Conservation (phyloP, 768 basidiomycete species). For the Suillus decipiens region DNA sequence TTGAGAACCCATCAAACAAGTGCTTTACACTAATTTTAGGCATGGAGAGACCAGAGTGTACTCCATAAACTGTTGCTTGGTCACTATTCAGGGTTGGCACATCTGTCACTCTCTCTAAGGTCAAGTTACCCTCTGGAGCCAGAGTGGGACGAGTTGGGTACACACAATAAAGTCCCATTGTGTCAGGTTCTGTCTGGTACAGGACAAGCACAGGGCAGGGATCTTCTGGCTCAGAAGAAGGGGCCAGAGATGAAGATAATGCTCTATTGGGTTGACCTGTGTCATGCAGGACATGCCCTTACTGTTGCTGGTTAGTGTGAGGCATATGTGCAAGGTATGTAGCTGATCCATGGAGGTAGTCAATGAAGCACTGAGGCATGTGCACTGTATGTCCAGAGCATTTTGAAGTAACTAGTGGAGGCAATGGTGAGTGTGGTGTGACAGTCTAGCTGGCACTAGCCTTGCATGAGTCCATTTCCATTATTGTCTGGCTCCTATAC, state of each 20-base stretch:
- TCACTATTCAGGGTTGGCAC: neutral
- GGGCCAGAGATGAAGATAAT: neutral
- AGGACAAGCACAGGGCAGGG: neutral
- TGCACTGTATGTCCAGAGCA: neutral
- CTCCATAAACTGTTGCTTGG: neutral
- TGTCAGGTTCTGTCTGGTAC: neutral
- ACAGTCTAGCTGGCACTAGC: no score
- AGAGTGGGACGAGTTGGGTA: slow-evolving; percentile 1
- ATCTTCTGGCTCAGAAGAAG: neutral
- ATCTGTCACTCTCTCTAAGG: slow-evolving; percentile 6
- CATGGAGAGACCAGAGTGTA: neutral
- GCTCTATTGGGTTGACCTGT: neutral
- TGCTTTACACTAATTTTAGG: neutral
- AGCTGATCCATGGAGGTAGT: neutral
- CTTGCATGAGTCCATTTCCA: no score
- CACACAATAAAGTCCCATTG: neutral
- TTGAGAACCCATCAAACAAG: slow-evolving; percentile 22
- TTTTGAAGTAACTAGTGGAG: neutral
- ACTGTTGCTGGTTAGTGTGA: neutral
- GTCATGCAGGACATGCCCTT: neutral
- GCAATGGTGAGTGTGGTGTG: neutral
- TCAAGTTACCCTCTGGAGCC: neutral
- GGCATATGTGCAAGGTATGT: neutral
- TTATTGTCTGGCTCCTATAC: no score
- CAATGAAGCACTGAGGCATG: neutral